Percentiles rank a stretch among this genome's conserved stretches.
These are phyloP conservation scores for Leishmania amazonensis DNA, from an alignment of 208 protist genomes.

Conservation along the genomic window DNA sequence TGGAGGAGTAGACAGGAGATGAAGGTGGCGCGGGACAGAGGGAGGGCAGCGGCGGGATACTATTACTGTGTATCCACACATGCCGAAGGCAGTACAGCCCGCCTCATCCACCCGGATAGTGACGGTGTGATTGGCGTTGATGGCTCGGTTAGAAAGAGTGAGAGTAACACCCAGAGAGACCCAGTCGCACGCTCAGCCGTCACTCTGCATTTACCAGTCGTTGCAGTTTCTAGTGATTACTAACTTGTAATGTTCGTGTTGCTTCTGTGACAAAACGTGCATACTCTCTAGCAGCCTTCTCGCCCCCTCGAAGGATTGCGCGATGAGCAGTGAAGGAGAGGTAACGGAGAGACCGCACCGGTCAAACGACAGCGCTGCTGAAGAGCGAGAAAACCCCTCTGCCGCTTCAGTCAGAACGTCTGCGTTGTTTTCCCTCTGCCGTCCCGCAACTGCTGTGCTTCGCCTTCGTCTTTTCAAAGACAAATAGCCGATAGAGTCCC, in stretches of 20 bases:
- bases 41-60: neutral
- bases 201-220: neutral
- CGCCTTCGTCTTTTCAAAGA: slow-evolving; percentile 52
- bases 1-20: neutral
- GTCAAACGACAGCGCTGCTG: neutral
- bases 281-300: neutral
- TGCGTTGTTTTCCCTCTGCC: neutral
- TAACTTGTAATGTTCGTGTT: neutral
- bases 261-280: neutral
- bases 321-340: neutral
- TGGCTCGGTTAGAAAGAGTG: neutral
- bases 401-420: neutral
- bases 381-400: neutral
- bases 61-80: neutral
- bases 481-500: slow-evolving; percentile 61
- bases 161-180: neutral
- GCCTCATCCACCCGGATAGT: neutral
- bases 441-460: neutral
- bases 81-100: neutral
- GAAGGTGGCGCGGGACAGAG: neutral
- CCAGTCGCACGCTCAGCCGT: neutral
- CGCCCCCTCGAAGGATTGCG: neutral
- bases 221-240: neutral
- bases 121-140: neutral
- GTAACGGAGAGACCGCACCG: neutral